Percentiles rank a stretch among this genome's conserved stretches.
Evolutionary conservation across 192 early-diverging fungal genomes (phyloP).

Genomic region (Backusella australiensis): DNA sequence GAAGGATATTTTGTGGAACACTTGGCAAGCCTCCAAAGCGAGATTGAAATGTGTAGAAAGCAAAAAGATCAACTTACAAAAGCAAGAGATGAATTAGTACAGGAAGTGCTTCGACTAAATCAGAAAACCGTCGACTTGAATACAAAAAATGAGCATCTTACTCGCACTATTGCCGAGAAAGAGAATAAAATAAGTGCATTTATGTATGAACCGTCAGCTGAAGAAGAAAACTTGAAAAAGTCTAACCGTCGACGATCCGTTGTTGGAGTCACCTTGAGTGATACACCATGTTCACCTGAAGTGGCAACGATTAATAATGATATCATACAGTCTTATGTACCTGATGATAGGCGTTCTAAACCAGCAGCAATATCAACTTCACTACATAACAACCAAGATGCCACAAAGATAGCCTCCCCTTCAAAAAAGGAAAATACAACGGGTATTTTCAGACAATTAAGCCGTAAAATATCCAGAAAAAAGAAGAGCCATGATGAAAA

Average conservation of each 20-base stretch:
- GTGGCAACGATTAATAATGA: neutral
- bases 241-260: neutral
- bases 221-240: neutral
- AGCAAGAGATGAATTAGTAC: slow-evolving; percentile 4
- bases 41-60: neutral
- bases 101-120: slow-evolving; percentile 1
- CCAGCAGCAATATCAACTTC: neutral
- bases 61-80: neutral
- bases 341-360: neutral
- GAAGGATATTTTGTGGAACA: neutral
- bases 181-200: slow-evolving; percentile 16
- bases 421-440: neutral
- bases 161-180: slow-evolving; percentile 7
- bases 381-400: neutral
- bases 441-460: slow-evolving; percentile 5
- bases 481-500: neutral
- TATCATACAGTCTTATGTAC: slow-evolving; percentile 1
- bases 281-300: neutral
- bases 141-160: neutral
- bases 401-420: neutral
- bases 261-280: neutral
- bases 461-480: slow-evolving; percentile 2
- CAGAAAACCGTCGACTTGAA: slow-evolving; percentile 6
- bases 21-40: neutral
- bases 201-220: neutral